These are phyloP conservation scores for Fusarium sp. DNA, from an alignment of 2,329 filamentous ascomycete genomes.

Conservation along the genomic window DNA sequence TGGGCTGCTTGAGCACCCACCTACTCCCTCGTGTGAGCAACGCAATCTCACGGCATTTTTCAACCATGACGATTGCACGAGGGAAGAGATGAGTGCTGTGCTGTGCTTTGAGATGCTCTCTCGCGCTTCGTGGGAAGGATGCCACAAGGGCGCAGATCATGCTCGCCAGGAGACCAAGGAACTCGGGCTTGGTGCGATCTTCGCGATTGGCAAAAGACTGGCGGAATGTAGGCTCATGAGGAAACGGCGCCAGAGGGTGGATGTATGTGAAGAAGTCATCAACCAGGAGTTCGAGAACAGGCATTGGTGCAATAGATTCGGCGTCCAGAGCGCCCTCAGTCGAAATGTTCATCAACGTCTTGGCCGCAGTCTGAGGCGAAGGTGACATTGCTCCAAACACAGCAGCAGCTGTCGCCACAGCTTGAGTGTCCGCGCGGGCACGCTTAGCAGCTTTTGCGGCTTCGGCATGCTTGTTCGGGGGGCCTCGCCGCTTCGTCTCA, in stretches of 20 bases:
- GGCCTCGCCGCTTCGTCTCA: constrained; percentile 69
- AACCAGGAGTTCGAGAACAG: constrained; percentile 75
- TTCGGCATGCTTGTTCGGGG: constrained; percentile 70
- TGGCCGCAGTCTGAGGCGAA: constrained; percentile 60
- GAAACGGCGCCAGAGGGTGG: constrained; percentile 81
- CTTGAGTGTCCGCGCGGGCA: constrained; percentile 52
- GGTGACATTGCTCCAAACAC: constrained; percentile 50
- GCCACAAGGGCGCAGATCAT: constrained; percentile 82
- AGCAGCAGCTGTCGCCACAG: constrained; percentile 21
- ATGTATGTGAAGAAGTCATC: constrained; percentile 89
- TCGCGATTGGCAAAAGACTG: constrained; percentile 75
- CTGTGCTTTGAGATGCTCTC: constrained; percentile 75
- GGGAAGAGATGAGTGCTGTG: constrained; percentile 74
- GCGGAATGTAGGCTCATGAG: constrained; percentile 82
- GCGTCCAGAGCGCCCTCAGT: constrained; percentile 62
- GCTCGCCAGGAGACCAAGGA: constrained; percentile 77
- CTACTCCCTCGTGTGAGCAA: constrained; percentile 72
- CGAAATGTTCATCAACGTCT: constrained; percentile 61
- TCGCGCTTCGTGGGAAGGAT: constrained; percentile 79
- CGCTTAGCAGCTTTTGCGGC: constrained; percentile 66
- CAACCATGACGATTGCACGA: constrained; percentile 75
- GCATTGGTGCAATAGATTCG: constrained; percentile 78
- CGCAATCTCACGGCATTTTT: constrained; percentile 77
- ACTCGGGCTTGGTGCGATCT: constrained; percentile 74
- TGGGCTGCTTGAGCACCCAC: constrained; percentile 60